Evolutionary conservation across 2,329 filamentous ascomycete genomes (phyloP).

Genomic region (Pseudogymnoascus sp.): DNA sequence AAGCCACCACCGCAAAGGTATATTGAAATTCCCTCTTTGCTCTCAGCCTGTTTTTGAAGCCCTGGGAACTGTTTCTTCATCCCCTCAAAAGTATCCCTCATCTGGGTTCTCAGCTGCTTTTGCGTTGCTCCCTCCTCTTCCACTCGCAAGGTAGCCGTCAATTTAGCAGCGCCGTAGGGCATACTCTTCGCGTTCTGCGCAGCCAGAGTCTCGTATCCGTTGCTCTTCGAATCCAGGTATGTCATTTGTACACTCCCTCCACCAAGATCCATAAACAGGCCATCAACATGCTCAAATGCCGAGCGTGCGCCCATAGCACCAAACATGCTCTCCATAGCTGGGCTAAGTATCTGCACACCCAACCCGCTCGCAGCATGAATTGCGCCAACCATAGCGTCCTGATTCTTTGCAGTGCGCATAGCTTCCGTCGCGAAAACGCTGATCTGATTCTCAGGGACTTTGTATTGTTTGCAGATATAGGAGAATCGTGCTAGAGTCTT

Average conservation of each 20-base stretch:
- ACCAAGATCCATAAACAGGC: slow-evolving; percentile 79
- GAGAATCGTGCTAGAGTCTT: slow-evolving; percentile 62
- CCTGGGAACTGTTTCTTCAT: slow-evolving; percentile 40
- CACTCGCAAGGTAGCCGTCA: slow-evolving; percentile 38
- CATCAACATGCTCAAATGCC: slow-evolving; percentile 59
- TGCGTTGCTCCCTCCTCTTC: slow-evolving; percentile 34
- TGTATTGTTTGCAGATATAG: slow-evolving; percentile 58
- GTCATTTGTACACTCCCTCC: slow-evolving; percentile 62
- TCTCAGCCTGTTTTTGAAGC: slow-evolving; percentile 38
- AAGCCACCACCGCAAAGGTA: slow-evolving; percentile 89
- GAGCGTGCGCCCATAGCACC: slow-evolving; percentile 78
- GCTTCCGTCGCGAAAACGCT: slow-evolving; percentile 81
- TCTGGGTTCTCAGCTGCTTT: slow-evolving; percentile 39
- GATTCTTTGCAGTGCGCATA: slow-evolving; percentile 72
- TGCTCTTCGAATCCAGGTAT: slow-evolving; percentile 43
- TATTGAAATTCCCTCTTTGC: slow-evolving; percentile 49
- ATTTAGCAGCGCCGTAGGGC: slow-evolving; percentile 51
- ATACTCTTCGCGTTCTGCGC: slow-evolving; percentile 48
- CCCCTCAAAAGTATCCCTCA: slow-evolving; percentile 51
- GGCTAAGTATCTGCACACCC: slow-evolving; percentile 62
- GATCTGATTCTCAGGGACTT: slow-evolving; percentile 56
- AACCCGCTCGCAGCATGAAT: slow-evolving; percentile 59
- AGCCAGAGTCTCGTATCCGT: slow-evolving; percentile 42
- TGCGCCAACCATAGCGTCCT: slow-evolving; percentile 53
- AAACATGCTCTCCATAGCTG: slow-evolving; percentile 72